Evolutionary conservation across 2,329 filamentous ascomycete genomes (phyloP), one percentile per base, ranked within the genome.

Genomic region (Sarocladium oryzae): DNA sequence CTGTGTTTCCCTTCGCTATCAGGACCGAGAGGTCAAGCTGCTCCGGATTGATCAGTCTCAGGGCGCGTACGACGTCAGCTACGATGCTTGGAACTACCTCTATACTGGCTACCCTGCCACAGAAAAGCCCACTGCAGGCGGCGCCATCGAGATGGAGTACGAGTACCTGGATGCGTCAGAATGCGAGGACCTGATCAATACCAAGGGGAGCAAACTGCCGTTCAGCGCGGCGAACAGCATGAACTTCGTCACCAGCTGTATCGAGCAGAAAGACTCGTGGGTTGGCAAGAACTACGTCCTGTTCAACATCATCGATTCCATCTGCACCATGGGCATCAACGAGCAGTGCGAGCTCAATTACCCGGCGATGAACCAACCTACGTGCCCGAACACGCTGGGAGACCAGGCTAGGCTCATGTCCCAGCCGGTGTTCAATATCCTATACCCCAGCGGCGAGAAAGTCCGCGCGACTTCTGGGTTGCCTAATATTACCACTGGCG

Each of bases 31-130:
- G 21, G 67, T 85, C 53, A 72, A 81, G 55, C 79, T 89, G 43
- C 71, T 83, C 36, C 76, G 75, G 60, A 66, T 83, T 58, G 80
- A 83, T 65, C 68, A 73, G 55, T 82, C 78, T 0, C 68, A 70
- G 51, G 78, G 78, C 52, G 79, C 79, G 26, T 63, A 81, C 64
- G 80, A 83, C 61, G 70, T 83, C 60, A 74, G 69, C 60, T 83
- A 82, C 68, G 79, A 82, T 57, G 79, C 79, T 20, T 83, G 78
- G 77, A 81, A 81, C 66, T 79, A 78, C 56, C 75, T 83, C n/a
- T 59, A 66, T 46, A 76, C 72, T 0, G 75, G 75, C 51, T 52
- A 72, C 50, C 67, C 69, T 2, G 78, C 78, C 3, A 66, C 66
- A 2, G 61, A 70, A 13, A 63, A 70, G 41, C 76, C 77, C 23